These are phyloP conservation scores for Viola pubescens DNA, from an alignment of 441 rosid genomes.

Conservation along the genomic window DNA sequence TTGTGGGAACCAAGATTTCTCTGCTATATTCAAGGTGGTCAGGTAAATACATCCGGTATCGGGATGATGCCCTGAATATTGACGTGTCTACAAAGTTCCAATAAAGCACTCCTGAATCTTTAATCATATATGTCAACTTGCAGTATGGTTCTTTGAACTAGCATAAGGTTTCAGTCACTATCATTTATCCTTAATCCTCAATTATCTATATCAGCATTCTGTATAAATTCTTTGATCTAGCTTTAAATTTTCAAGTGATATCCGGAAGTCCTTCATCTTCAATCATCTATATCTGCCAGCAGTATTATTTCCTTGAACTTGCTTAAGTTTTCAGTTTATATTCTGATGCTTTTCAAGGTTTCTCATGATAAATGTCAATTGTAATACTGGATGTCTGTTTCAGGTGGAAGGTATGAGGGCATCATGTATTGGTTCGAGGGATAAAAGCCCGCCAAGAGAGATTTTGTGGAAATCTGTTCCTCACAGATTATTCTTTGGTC, in stretches of 20 bases:
- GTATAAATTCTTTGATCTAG: no score
- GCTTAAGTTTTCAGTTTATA: neutral
- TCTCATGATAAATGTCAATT: slow-evolving; percentile 2
- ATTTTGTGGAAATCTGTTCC: slow-evolving; percentile 62
- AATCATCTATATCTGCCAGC: no score
- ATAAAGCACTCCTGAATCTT: slow-evolving; percentile 1
- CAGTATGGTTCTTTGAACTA: no score
- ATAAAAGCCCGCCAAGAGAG: slow-evolving; percentile 65
- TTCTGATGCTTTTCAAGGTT: neutral
- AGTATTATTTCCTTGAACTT: no score
- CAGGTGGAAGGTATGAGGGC: slow-evolving; percentile 79
- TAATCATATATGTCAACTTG: neutral
- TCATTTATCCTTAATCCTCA: no score
- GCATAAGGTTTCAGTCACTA: no score
- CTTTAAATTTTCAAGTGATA: no score
- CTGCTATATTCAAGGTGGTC: slow-evolving; percentile 86
- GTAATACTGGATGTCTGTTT: slow-evolving; percentile 2
- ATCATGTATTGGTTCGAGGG: slow-evolving; percentile 65
- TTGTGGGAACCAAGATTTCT: slow-evolving; percentile 80
- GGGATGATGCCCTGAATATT: neutral
- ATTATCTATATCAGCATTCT: no score
- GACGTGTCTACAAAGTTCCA: neutral
- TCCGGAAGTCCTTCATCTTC: no score
- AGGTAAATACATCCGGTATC: slow-evolving; percentile 36
- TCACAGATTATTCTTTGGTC: slow-evolving; percentile 74